A percentile compares a stretch with the other conserved stretches of the same genome.
Evolutionary conservation across 2,329 filamentous ascomycete species (phyloP).

Genomic region (Fusarium duplospermum): DNA sequence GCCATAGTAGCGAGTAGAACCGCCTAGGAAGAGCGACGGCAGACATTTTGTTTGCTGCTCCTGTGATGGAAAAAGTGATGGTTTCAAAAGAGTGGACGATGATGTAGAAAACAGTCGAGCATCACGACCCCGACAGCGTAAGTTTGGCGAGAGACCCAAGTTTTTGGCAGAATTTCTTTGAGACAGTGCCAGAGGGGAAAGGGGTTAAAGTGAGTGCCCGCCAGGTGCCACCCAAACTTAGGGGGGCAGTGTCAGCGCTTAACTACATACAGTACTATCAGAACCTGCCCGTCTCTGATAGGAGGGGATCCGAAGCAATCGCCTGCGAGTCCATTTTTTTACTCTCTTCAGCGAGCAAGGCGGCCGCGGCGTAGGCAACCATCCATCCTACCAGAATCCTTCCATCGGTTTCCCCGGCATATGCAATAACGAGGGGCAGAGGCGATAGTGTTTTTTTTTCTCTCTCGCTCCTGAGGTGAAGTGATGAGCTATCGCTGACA

Average conservation of each 20-base stretch:
- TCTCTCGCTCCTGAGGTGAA: neutral
- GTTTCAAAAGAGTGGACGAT: conserved; percentile 12
- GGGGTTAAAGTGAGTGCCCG: neutral
- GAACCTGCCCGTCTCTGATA: neutral
- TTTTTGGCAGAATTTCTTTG: neutral
- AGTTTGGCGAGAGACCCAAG: conserved; percentile 4
- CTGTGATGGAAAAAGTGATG: neutral
- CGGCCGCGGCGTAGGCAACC: neutral
- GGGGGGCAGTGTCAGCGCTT: conserved; percentile 2
- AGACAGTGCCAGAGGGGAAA: neutral
- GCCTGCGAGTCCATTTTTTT: neutral
- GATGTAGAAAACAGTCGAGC: conserved; percentile 9
- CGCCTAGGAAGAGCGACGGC: conserved; percentile 37
- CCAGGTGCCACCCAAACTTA: neutral
- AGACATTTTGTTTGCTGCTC: conserved; percentile 14
- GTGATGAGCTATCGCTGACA: neutral
- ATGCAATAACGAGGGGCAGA: neutral
- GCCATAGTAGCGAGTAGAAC: conserved; percentile 38
- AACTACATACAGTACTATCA: neutral
- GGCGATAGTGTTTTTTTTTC: neutral
- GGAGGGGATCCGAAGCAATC: neutral
- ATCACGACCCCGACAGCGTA: conserved; percentile 2
- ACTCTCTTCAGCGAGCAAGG: neutral
- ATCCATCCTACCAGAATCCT: neutral
- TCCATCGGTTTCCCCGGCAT: neutral